Conservation (phyloP, 176 grass and related monocot species). For the Lolium perenne region DNA sequence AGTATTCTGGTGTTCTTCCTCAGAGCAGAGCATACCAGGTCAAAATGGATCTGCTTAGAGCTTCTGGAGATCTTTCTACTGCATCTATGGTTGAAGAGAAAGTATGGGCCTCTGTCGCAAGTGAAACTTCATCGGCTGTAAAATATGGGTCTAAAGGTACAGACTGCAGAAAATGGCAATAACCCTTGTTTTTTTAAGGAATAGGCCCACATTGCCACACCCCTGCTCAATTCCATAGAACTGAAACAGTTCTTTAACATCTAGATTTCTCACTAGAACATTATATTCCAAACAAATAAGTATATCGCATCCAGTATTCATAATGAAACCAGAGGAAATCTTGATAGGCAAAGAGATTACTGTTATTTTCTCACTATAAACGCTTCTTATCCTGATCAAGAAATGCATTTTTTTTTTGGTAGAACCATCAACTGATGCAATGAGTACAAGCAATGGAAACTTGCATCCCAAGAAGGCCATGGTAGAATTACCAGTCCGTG, state of each 20-base stretch:
- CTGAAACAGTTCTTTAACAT: background rate
- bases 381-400: background rate
- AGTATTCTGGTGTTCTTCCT: slow-evolving; percentile 67
- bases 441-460: slow-evolving; percentile 43
- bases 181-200: background rate
- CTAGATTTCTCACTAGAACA: slow-evolving; percentile 1
- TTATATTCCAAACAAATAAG: slow-evolving; percentile 8
- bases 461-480: slow-evolving; percentile 56
- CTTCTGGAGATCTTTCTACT: slow-evolving; percentile 73
- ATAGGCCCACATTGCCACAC: background rate
- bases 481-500: slow-evolving; percentile 82
- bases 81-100: slow-evolving; percentile 67
- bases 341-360: background rate
- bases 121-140: slow-evolving; percentile 81
- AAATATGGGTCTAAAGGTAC: slow-evolving; percentile 85
- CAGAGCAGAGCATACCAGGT: slow-evolving; percentile 89
- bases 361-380: background rate
- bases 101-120: slow-evolving; percentile 82
- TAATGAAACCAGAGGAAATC: background rate
- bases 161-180: slow-evolving; percentile 6
- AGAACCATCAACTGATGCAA: slow-evolving; percentile 35
- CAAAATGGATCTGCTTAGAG: slow-evolving; percentile 82
- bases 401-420: slow-evolving; percentile 31
- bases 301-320: slow-evolving; percentile 18
- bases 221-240: background rate